A percentile compares a stretch with the other conserved stretches of the same genome.
These are phyloP conservation scores for Helotiales sp. DNA, from an alignment of 2,329 filamentous ascomycete genomes.

Conservation along the genomic window DNA sequence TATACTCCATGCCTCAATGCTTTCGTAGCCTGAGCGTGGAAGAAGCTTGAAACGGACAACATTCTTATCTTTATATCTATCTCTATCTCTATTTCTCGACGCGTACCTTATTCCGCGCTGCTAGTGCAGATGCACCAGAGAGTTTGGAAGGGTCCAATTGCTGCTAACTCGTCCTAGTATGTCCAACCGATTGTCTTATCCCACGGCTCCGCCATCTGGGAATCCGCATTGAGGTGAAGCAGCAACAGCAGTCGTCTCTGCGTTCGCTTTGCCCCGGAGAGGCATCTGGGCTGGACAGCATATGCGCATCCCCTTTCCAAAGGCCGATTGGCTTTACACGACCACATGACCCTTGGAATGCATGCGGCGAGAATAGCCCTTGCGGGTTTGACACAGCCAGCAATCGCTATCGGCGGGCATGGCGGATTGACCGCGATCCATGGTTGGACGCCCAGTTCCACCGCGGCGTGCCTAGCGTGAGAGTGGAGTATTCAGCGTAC, in stretches of 20 bases:
- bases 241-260: constrained; percentile 6
- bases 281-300: neutral
- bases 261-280: neutral
- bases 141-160: constrained; percentile 3
- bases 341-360: neutral
- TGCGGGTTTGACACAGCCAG: neutral
- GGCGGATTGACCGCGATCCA: constrained; percentile 14
- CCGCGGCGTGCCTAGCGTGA: constrained; percentile 20
- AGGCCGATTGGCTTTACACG: neutral
- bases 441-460: constrained; percentile 22
- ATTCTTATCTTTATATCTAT: neutral
- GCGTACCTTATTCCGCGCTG: neutral
- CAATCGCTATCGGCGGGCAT: constrained; percentile 22
- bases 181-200: constrained; percentile 10
- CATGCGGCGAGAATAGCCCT: neutral
- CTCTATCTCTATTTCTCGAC: neutral
- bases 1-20: neutral
- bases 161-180: neutral
- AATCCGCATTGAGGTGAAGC: constrained; percentile 7
- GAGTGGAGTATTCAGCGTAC: constrained; percentile 20
- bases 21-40: neutral
- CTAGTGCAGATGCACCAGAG: neutral
- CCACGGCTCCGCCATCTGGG: too few species aligned
- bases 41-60: neutral
- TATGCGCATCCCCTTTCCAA: neutral